Conservation (phyloP, 768 basidiomycete genomes). For the Strobilomyces confusus region DNA sequence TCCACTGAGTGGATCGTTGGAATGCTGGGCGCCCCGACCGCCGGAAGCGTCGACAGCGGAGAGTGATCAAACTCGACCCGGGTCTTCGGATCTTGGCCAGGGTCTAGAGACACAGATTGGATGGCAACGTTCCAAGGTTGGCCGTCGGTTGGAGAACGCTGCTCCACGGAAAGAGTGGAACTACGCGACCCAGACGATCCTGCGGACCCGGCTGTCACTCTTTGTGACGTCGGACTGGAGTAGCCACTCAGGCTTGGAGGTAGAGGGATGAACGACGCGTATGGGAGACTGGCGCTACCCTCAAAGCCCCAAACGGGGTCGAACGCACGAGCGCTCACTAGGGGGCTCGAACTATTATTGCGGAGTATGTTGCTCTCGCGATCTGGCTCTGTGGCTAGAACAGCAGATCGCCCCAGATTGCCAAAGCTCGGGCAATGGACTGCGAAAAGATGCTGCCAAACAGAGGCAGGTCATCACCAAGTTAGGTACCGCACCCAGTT, state of each 20-base stretch:
- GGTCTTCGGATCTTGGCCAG: constrained; percentile 4
- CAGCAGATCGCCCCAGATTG: constrained; percentile 1
- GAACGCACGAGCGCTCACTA: constrained; percentile 7
- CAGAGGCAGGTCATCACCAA: not conserved
- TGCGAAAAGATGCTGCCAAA: constrained; percentile 25
- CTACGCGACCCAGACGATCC: constrained; percentile 21
- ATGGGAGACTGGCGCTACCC: constrained; percentile 14
- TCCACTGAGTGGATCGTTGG: constrained; percentile 13
- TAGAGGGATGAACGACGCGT: constrained; percentile 29
- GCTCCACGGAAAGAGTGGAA: constrained; percentile 29
- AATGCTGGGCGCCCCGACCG: constrained; percentile 25
- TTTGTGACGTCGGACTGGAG: constrained; percentile 31
- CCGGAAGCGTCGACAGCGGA: constrained; percentile 29
- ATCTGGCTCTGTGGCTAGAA: not conserved
- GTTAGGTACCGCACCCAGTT: not conserved
- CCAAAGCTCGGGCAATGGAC: constrained; percentile 22
- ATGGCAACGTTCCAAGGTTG: constrained; percentile 9
- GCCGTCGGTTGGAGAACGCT: constrained; percentile 21
- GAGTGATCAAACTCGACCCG: constrained; percentile 26
- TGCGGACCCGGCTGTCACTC: constrained; percentile 11
- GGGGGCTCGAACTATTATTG: constrained; percentile 7
- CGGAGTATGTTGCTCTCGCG: not conserved
- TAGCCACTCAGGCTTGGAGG: constrained; percentile 29
- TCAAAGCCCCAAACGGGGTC: constrained; percentile 26
- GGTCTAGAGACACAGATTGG: constrained; percentile 9